A percentile compares a stretch with the other conserved stretches of the same genome.
These are phyloP conservation scores for Houttuynia cordata DNA, from an alignment of 164 flowering plant genomes.

Conservation along the genomic window DNA sequence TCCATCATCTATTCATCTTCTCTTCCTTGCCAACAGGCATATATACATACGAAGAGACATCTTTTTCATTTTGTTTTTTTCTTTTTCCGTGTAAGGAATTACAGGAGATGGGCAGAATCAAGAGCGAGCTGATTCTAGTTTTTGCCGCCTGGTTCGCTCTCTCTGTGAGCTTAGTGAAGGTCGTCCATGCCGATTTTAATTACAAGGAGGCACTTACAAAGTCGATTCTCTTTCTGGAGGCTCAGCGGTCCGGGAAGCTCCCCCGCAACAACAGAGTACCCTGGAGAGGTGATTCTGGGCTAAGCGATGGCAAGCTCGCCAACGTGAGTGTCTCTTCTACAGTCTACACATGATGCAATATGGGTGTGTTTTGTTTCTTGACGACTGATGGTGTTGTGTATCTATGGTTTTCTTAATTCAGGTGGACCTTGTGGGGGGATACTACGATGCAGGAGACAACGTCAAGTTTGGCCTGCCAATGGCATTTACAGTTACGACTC, in stretches of 20 bases:
- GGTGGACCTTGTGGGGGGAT: constrained; percentile 82
- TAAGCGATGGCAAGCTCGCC: constrained; percentile 56
- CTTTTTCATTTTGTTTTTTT: too few relatives aligned
- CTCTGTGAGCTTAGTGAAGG: constrained; percentile 14
- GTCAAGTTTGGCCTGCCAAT: constrained; percentile 85
- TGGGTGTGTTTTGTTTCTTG: background rate
- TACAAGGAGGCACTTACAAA: constrained; percentile 78
- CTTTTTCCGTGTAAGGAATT: background rate
- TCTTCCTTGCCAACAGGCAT: too few relatives aligned
- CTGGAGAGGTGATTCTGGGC: constrained; percentile 82
- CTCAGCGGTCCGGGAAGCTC: constrained; percentile 80
- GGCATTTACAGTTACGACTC: constrained; percentile 83
- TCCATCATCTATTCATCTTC: too few relatives aligned
- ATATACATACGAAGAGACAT: too few relatives aligned
- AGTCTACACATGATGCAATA: background rate
- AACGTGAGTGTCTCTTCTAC: constrained; percentile 20
- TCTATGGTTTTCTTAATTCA: too few relatives aligned
- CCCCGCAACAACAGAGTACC: constrained; percentile 38
- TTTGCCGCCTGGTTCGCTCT: constrained; percentile 21
- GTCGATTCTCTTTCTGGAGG: constrained; percentile 73
- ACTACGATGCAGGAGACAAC: constrained; percentile 95
- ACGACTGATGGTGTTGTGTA: too few relatives aligned
- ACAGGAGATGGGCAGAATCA: background rate
- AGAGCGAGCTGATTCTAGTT: constrained; percentile 11
- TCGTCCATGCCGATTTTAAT: constrained; percentile 27